Conservation (phyloP, 495 filamentous ascomycete species). For the Penicillium taxi region DNA sequence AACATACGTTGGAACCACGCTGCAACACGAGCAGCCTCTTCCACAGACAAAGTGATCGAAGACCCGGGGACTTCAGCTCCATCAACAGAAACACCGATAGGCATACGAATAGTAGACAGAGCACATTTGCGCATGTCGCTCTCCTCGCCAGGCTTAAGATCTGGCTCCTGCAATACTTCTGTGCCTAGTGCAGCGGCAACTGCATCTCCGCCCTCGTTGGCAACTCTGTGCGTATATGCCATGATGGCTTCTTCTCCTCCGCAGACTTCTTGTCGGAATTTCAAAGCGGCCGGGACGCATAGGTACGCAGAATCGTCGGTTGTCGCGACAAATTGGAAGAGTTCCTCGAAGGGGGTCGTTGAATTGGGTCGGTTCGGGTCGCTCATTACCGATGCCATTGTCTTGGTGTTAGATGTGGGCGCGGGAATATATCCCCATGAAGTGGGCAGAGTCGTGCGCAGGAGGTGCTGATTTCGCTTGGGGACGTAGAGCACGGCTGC, state of each 20-base stretch:
- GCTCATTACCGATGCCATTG: constrained; percentile 29
- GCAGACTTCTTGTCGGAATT: constrained; percentile 56
- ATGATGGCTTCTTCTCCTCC: constrained; percentile 68
- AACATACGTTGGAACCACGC: constrained; percentile 52
- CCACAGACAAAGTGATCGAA: constrained; percentile 22
- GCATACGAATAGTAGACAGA: constrained; percentile 68
- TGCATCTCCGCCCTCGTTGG: constrained; percentile 47
- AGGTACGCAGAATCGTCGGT: constrained; percentile 62
- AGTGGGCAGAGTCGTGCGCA: constrained; percentile 69
- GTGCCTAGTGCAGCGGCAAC: constrained; percentile 61
- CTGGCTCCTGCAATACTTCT: constrained; percentile 48
- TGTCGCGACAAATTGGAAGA: constrained; percentile 75
- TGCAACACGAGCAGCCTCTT: constrained; percentile 29
- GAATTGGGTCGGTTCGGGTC: constrained; percentile 34
- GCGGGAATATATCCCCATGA: constrained; percentile 47
- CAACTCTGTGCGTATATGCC: constrained; percentile 49
- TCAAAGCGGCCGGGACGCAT: constrained; percentile 60
- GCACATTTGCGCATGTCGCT: constrained; percentile 42
- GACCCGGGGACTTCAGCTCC: constrained; percentile 3
- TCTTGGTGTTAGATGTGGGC: constrained; percentile 21
- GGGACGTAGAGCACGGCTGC: constrained; percentile 78
- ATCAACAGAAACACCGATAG: constrained; percentile 39
- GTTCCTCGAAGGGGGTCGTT: constrained; percentile 53
- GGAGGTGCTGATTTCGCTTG: constrained; percentile 58
- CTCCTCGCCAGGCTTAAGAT: constrained; percentile 40